phyloP scores from a whole-genome alignment of 164 flowering plant species.

The Tinospora cordifolia region DNA sequence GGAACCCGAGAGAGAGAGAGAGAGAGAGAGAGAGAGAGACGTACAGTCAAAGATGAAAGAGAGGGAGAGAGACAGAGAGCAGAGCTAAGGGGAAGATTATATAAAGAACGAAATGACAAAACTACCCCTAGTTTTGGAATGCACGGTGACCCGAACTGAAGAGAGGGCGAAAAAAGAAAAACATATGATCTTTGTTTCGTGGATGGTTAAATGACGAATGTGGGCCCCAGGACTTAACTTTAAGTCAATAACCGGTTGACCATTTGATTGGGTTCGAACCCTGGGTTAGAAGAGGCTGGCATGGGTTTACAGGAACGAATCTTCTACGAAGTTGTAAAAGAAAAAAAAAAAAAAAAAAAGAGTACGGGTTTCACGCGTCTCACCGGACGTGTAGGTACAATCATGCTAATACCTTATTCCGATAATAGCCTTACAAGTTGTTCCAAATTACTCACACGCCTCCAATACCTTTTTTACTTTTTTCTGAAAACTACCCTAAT shows the following conservation, averaged over 20 bases:
- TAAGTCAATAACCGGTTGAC: not conserved
- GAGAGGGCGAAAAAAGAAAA: too few relatives aligned
- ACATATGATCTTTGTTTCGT: too few relatives aligned
- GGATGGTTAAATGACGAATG: too few relatives aligned
- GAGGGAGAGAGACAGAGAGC: conserved; percentile 4
- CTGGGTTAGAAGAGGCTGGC: not conserved
- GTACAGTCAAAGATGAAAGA: conserved; percentile 21
- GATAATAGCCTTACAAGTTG: not conserved
- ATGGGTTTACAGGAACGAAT: not conserved
- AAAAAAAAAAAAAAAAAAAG: too few relatives aligned
- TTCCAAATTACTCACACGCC: not conserved
- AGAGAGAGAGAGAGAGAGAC: conserved; percentile 14
- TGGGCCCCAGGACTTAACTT: too few relatives aligned
- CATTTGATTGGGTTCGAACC: not conserved
- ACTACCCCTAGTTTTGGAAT: conserved; percentile 22
- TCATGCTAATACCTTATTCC: not conserved
- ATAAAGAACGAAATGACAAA: conserved; percentile 28
- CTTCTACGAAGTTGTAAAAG: not conserved
- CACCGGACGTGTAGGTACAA: conserved; percentile 5
- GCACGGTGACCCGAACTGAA: too few relatives aligned
- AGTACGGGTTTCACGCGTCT: conserved; percentile 2
- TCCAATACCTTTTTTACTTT: not conserved
- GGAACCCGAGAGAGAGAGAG: conserved; percentile 9
- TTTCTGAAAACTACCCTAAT: not conserved
- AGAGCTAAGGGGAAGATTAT: conserved; percentile 21